Evolutionary conservation across 1,139 yeast genomes (phyloP), one percentile per base, ranked within the genome.

Genomic region (Protomyces pachydermus): DNA sequence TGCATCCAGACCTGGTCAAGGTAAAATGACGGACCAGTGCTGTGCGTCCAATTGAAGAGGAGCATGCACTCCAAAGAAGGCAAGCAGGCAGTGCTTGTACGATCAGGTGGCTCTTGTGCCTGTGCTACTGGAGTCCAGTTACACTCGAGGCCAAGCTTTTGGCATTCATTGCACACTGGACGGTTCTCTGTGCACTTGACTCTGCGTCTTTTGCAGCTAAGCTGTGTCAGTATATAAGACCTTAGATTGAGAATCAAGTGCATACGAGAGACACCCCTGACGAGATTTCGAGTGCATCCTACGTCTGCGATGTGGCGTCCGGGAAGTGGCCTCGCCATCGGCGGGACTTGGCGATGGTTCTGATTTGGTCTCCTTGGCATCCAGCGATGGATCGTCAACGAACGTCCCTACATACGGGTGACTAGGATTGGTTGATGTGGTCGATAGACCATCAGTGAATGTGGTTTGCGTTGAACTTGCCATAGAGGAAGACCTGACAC

Each of bases 181-280:
- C 77, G 70, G 32, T 73, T 74, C 70, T 80, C 83, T 68, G 80
- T 81, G 71, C 83, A 80, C 65, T 82, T 76, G 50, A 80, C 78
- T 69, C 80, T 78, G 67, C 80, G 75, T 56, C 76, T 71, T 68
- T 80, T 80, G 71, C 83, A 80, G 63, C 76, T 77, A 4, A 3
- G 32, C 32, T 28, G 3, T 28, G 32, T 28, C 8, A 28, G 32
- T 28, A 28, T 3, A 28, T 28, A 1, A 6, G 32, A 28, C 8
- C 32, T 28, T 28, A 28, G 32, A 4, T 5, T 28, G 32, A 6
- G 8, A 28, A 28, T 28, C 32, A 28, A 28, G 32, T 28, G 32
- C 32, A 28, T 28, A 28, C 32, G 32, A 28, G 14, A 69, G 66
- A 69, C 83, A 80, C 1, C 83, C 83, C 34, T 65, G 61, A 16